Evolutionary conservation across 2,329 filamentous ascomycete species (phyloP), one percentile per base, ranked within the genome.

Genomic region (Arthroderma sp.): DNA sequence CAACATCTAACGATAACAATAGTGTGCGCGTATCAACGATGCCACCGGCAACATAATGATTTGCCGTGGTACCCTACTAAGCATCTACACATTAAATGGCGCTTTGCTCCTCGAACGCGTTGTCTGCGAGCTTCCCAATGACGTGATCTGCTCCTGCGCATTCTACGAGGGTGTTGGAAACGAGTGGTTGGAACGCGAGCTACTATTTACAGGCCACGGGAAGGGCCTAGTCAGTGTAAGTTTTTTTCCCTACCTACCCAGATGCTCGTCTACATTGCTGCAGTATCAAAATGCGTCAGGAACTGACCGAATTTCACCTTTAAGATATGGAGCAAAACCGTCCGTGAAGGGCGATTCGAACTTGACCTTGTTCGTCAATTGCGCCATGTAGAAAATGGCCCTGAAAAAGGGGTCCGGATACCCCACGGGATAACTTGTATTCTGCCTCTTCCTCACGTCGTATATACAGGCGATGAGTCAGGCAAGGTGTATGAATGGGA

Each of bases 381-480:
- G 45, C 86, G 94, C 58, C 86, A 94, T 59, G 70, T 80, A 34
- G 86, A 94, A 57, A 67, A 70, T 42, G 77, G 73, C 53, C 78
- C 76, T 41, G 80, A 72, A 72, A 68, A 75, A 59, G 65, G 78
- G 57, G 54, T 62, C 32, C 74, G 73, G 50, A 70, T 68, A 47
- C 59, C 54, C 36, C 80, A 82, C 2, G 80, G 82, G 0, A 88
- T 96, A 49, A 94, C 84, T 33, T 93, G 84, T 58, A 83, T 98
- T 43, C 72, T 84, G 46, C 83, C 89, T 2, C 83, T 88, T 74
- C 78, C 85, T 43, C 80, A 82, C 50, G 75, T 82, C 50, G 80
- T 96, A 6, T 96, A 95, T 64, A 94, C 88, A 0, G 91, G 89
- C 3, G 91, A 96, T 66, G 91, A 96, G 51, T 83, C 87, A 51